Base-by-base conservation (phyloP, 2,329 filamentous ascomycete genomes). In the Aspergillus pseudonomiae region DNA sequence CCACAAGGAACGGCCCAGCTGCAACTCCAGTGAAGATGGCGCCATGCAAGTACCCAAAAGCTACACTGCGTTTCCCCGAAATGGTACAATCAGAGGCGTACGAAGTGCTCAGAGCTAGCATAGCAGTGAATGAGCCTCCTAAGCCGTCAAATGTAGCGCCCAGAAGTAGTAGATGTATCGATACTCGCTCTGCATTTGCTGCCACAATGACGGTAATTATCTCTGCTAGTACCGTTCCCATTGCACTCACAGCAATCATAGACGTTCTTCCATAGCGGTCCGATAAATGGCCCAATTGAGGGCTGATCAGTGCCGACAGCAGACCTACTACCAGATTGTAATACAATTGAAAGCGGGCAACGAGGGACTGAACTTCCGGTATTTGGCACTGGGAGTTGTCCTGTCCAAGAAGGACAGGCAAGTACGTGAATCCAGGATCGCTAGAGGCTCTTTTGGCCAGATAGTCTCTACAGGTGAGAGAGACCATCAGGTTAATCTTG, bases 71-170 rank as follows among this genome's bases (percentile, higher is more conserved):
- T 72, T 87, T 88, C 34, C 91, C 90, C 0, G 93, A 91, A 4
- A 91, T 83, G 0, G 93, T 94, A 77, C 93, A 97, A 77, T 99
- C 95, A 46, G 92, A 89, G 14, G 91, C 90, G 77, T 98, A 99
- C 0, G 94, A 93, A 75, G 96, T 90, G 26, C 88, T 89, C 63
- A 96, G 81, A 53, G 90, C 88, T 82, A 91, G 91, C 32, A 90
- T 90, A 0, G 92, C 88, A 1, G 93, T 96, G 75, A 97, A 97
- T 0, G 94, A 97, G 9, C 95, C 95, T 11, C 89, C 89, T 6
- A 97, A 73, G 5, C 95, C 95, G 73, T 99, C 95, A 53, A 94
- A 83, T 11, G 91, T 82, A 41, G 89, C 87, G 11, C 92, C 92
- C 1, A 94, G 76, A 6, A 98, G 80, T 26, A 99, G 81, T 86